Conservation (phyloP, 495 filamentous ascomycete species). For the Ascodesmis nigricans region DNA sequence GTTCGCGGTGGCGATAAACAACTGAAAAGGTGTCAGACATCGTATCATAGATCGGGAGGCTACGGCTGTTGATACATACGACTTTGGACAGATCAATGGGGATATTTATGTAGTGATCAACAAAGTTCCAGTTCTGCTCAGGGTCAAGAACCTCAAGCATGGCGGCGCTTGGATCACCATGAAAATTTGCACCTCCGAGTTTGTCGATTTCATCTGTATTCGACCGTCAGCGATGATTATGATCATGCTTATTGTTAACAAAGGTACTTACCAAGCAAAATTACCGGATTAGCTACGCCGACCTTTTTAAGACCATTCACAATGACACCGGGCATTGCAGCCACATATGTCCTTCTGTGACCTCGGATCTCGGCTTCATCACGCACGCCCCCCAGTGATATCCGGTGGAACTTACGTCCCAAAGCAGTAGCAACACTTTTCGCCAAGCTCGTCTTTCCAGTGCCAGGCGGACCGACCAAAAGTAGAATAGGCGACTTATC, state of each 20-base stretch:
- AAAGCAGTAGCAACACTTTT: slow-evolving; percentile 78
- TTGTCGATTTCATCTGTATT: slow-evolving; percentile 84
- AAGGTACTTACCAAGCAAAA: slow-evolving; percentile 37
- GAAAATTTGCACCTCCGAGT: slow-evolving; percentile 72
- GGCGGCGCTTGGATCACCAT: slow-evolving; percentile 93
- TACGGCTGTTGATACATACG: slow-evolving; percentile 13
- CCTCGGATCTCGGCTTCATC: slow-evolving; percentile 96
- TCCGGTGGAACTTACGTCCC: slow-evolving; percentile 88
- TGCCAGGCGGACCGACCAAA: slow-evolving; percentile 82
- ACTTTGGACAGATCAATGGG: slow-evolving; percentile 93
- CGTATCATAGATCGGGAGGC: background rate
- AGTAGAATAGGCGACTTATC: slow-evolving; percentile 94
- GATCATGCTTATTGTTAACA: background rate
- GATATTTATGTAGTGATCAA: slow-evolving; percentile 90
- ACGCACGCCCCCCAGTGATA: slow-evolving; percentile 85
- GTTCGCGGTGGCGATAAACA: slow-evolving; percentile 98
- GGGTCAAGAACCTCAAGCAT: slow-evolving; percentile 98
- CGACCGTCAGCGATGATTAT: background rate
- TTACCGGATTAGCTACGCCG: slow-evolving; percentile 86
- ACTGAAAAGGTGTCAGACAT: slow-evolving; percentile 16
- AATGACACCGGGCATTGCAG: slow-evolving; percentile 91
- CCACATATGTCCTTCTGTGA: slow-evolving; percentile 90
- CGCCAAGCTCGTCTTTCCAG: slow-evolving; percentile 92
- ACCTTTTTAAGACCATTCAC: slow-evolving; percentile 92
- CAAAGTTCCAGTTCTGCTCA: slow-evolving; percentile 89